Conservation (phyloP, 1,284 basidiomycete genomes). For the Tremellales sp. region DNA sequence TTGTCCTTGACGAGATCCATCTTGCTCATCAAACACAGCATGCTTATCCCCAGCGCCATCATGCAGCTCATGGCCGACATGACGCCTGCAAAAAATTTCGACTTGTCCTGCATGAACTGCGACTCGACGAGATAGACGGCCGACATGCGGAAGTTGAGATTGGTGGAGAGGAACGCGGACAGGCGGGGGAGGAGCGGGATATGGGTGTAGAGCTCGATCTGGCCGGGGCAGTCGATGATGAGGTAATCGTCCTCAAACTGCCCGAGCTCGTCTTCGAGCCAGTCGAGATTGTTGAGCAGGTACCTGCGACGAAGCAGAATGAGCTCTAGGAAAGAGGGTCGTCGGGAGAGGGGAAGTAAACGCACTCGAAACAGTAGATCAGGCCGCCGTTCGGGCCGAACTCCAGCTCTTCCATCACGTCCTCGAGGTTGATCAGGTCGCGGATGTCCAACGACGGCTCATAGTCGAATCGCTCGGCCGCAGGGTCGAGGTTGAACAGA, state of each 20-base stretch:
- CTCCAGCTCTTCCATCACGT: constrained; percentile 93
- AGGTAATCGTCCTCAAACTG: constrained; percentile 96
- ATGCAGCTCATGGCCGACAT: constrained; percentile 98
- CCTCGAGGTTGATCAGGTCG: constrained; percentile 86
- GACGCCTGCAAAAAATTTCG: constrained; percentile 99
- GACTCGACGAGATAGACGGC: constrained; percentile 92
- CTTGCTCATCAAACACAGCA: constrained; percentile 98
- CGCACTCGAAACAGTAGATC: constrained; percentile 99
- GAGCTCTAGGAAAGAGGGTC: not conserved
- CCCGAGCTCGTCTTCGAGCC: constrained; percentile 96
- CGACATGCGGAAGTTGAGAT: constrained; percentile 69
- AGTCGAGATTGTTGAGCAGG: constrained; percentile 93
- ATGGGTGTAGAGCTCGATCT: constrained; percentile 99
- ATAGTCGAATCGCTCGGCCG: constrained; percentile 90
- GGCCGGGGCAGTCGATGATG: constrained; percentile 96
- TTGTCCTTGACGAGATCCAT: constrained; percentile 89
- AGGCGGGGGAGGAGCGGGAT: constrained; percentile 92
- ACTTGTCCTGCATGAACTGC: constrained; percentile 98
- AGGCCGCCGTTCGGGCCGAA: constrained; percentile 97
- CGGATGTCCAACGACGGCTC: constrained; percentile 92
- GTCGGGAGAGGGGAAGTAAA: constrained; percentile 33
- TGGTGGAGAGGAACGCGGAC: constrained; percentile 59
- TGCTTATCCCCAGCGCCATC: constrained; percentile 94
- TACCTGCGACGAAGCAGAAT: constrained; percentile 59
- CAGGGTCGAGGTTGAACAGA: constrained; percentile 96